Conservation (phyloP, 2,329 filamentous ascomycete genomes). For the Diaporthe longicolla region DNA sequence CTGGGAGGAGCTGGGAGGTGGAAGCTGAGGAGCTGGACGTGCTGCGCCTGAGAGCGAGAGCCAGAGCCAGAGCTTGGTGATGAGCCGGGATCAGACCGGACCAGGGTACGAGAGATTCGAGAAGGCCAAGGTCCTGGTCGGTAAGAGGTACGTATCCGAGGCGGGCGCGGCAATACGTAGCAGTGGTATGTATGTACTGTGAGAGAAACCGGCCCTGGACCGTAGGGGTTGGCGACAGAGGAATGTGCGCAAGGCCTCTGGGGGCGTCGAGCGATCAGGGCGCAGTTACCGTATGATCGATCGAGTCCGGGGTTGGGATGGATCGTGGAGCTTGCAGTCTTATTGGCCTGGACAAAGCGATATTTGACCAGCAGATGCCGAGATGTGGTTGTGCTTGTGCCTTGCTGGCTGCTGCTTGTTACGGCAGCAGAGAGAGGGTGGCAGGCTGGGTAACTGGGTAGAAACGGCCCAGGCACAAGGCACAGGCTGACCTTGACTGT, state of each 20-base stretch:
- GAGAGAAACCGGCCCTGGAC: slow-evolving; percentile 35
- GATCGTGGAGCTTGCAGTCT: slow-evolving; percentile 36
- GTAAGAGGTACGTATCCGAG: slow-evolving; percentile 40
- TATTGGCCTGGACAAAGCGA: slow-evolving; percentile 38
- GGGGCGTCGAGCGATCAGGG: slow-evolving; percentile 36
- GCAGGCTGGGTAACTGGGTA: slow-evolving; percentile 36
- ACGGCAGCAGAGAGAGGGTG: slow-evolving; percentile 22
- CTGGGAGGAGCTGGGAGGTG: slow-evolving; percentile 31
- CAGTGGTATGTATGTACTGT: neutral
- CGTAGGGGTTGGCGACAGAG: slow-evolving; percentile 32
- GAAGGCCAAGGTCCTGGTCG: slow-evolving; percentile 36
- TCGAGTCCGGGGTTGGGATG: slow-evolving; percentile 32
- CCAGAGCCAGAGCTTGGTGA: slow-evolving; percentile 28
- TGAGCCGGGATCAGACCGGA: slow-evolving; percentile 37
- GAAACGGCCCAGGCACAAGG: slow-evolving; percentile 32
- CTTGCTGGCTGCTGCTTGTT: slow-evolving; percentile 24
- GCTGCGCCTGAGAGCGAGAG: slow-evolving; percentile 29
- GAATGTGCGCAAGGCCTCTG: slow-evolving; percentile 27
- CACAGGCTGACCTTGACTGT: neutral
- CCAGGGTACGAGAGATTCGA: slow-evolving; percentile 39
- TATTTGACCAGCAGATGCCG: slow-evolving; percentile 36
- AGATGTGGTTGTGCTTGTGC: slow-evolving; percentile 26
- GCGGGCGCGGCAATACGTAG: slow-evolving; percentile 23
- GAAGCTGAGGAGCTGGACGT: slow-evolving; percentile 38
- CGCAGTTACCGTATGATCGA: slow-evolving; percentile 38